Conservation (phyloP, 257 asterid genomes). For the Plantago major region DNA sequence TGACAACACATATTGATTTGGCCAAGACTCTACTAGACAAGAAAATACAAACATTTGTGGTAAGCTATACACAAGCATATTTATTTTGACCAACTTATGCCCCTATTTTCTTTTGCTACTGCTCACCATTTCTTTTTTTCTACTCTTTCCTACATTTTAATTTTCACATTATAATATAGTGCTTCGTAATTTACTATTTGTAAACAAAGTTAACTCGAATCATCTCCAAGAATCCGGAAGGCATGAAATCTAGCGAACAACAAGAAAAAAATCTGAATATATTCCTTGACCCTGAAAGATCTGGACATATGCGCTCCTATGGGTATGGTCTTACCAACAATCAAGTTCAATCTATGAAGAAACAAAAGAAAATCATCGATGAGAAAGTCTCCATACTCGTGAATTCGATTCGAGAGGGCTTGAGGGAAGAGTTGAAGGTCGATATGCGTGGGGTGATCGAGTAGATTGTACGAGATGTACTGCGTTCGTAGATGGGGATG, state of each 20-base stretch:
- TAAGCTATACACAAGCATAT: not conserved
- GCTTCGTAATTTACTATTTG: not conserved
- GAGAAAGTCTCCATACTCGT: not conserved
- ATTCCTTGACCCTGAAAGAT: constrained; percentile 5
- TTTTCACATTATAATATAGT: not conserved
- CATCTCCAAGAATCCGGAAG: not conserved
- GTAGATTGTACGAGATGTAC: not conserved
- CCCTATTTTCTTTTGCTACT: too few relatives aligned
- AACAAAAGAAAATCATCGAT: not conserved
- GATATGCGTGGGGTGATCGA: constrained; percentile 5
- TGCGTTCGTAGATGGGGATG: not conserved
- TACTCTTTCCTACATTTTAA: too few relatives aligned
- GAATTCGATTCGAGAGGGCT: constrained; percentile 4
- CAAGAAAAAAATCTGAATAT: not conserved
- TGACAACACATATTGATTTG: not conserved
- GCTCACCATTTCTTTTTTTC: too few relatives aligned
- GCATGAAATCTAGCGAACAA: not conserved
- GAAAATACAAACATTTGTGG: not conserved
- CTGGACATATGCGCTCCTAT: constrained; percentile 3
- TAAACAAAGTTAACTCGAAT: not conserved
- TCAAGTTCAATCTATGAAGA: not conserved
- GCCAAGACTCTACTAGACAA: constrained; percentile 3
- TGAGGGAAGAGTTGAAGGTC: constrained; percentile 1
- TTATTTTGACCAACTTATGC: too few relatives aligned
- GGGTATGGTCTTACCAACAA: not conserved